These are phyloP conservation scores for Suillus bovinus DNA, from an alignment of 768 basidiomycete genomes.

Conservation along the genomic window DNA sequence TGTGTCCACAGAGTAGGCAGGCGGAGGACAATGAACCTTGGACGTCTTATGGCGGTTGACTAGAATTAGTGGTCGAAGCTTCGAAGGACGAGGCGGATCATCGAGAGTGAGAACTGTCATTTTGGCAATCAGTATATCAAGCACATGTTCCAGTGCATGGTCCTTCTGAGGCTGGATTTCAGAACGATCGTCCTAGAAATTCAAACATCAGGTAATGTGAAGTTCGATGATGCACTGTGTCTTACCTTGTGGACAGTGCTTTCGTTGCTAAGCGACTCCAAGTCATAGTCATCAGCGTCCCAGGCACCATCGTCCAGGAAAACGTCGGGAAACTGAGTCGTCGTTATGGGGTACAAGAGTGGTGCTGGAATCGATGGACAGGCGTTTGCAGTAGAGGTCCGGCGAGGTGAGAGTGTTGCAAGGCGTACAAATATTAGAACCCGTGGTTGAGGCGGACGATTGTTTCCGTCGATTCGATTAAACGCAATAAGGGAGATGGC, in stretches of 20 bases:
- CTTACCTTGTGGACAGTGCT: neutral
- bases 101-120: neutral
- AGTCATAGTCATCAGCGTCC: neutral
- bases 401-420: neutral
- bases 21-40: neutral
- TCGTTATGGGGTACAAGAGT: neutral
- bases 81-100: neutral
- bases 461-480: too few species aligned
- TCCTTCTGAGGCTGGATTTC: neutral
- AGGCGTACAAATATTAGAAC: neutral
- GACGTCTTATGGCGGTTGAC: neutral
- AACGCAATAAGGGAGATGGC: too few species aligned
- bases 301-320: neutral
- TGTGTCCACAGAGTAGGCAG: neutral
- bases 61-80: neutral
- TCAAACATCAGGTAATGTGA: neutral
- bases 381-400: neutral
- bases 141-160: neutral
- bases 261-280: neutral
- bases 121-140: neutral
- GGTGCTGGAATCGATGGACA: neutral
- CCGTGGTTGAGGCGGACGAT: too few species aligned
- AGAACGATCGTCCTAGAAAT: neutral
- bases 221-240: neutral
- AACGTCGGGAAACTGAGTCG: neutral